Percentiles rank a stretch among this genome's conserved stretches.
phyloP scores from a whole-genome alignment of 176 grass and related monocot species.

The Thinopyrum elongatum region DNA sequence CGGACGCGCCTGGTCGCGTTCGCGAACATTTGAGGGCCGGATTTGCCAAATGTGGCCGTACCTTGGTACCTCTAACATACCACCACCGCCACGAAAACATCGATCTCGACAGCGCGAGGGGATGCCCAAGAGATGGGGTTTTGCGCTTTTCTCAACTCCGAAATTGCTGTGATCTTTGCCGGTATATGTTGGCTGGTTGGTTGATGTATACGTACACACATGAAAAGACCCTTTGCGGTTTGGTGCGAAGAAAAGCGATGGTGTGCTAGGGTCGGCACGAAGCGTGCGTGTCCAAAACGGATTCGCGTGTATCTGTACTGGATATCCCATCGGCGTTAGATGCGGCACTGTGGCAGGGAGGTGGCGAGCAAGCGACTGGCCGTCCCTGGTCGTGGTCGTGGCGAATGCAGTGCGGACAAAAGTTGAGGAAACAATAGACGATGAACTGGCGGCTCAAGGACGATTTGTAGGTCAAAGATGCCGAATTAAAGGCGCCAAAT shows the following conservation, averaged over 20 bases:
- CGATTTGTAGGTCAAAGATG: background rate
- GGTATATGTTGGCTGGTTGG: conserved; percentile 20
- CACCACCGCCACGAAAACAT: background rate
- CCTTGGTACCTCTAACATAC: too few relatives aligned
- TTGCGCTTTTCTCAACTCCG: background rate
- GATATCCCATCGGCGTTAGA: conserved; percentile 32
- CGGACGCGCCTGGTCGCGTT: too few relatives aligned
- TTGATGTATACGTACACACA: background rate
- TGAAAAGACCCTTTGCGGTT: background rate
- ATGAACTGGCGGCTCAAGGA: conserved; percentile 24
- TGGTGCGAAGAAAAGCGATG: background rate
- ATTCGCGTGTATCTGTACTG: background rate
- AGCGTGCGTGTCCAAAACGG: background rate
- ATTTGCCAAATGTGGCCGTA: too few relatives aligned
- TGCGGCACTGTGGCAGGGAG: background rate
- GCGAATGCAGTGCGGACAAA: background rate
- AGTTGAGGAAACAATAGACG: background rate
- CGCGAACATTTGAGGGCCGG: too few relatives aligned
- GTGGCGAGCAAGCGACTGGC: background rate
- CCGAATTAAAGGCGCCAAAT: background rate
- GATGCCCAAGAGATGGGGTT: background rate
- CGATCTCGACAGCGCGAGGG: conserved; percentile 13
- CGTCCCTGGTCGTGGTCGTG: background rate
- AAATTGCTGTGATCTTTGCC: conserved; percentile 2
- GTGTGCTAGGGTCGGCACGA: background rate